Evolutionary conservation across 179 eudicot genomes (phyloP).

Genomic region (Beta lomatogona): DNA sequence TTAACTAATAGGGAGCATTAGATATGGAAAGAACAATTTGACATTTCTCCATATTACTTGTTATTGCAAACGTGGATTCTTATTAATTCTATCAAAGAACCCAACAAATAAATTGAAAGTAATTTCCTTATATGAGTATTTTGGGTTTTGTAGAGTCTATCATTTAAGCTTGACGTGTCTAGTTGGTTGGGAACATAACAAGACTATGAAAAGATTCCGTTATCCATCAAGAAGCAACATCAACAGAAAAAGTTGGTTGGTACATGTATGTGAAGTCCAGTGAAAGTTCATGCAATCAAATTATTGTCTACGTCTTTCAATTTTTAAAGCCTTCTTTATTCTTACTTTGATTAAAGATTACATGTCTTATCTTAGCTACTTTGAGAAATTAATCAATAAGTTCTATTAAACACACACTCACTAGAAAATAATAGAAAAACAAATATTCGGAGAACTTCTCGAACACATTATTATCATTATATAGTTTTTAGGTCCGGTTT

Average conservation of each 20-base stretch:
- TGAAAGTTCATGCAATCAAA: slow-evolving; percentile 5
- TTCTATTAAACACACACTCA: no score
- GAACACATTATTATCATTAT: no score
- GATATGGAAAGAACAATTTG: not conserved
- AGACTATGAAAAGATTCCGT: slow-evolving; percentile 3
- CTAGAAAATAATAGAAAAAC: no score
- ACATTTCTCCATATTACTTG: not conserved
- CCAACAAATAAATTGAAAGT: not conserved
- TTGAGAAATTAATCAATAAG: no score
- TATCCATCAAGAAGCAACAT: not conserved
- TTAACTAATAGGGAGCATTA: no score
- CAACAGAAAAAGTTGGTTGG: not conserved
- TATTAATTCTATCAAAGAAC: not conserved
- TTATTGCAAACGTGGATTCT: not conserved
- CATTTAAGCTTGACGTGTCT: slow-evolving; percentile 14
- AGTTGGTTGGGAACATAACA: slow-evolving; percentile 11
- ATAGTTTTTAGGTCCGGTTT: no score
- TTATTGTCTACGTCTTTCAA: not conserved
- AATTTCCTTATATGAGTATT: not conserved
- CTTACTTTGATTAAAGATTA: no score
- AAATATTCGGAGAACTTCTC: no score
- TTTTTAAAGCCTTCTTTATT: no score
- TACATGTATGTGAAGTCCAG: not conserved
- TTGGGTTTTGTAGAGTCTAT: not conserved
- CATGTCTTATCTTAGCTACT: no score